These are phyloP conservation scores for Dictyostelium discoideum DNA, from an alignment of 78 protist species.

Conservation along the genomic window DNA sequence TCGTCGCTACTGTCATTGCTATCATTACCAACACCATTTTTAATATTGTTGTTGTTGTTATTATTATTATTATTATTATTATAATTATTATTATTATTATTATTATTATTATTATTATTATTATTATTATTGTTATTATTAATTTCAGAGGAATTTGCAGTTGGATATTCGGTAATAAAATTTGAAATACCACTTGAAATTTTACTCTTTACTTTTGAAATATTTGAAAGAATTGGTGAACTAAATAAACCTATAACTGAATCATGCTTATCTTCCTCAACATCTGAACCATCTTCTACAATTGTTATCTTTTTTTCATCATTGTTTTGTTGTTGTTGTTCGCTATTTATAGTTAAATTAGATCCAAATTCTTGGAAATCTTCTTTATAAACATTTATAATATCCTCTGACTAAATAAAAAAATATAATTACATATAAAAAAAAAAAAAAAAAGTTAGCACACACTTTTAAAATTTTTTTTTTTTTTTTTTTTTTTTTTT, in stretches of 20 bases:
- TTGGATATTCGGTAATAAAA: conserved; percentile 25
- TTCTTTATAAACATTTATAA: conserved; percentile 52
- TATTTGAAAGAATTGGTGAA: background rate
- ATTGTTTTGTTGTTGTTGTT: background rate
- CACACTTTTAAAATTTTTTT: background rate
- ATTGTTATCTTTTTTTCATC: background rate
- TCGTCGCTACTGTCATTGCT: background rate
- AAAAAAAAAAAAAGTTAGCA: background rate
- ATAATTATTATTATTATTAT: background rate
- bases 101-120: background rate
- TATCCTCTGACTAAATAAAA: conserved; percentile 17
- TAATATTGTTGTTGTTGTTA: background rate
- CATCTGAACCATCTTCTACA: background rate
- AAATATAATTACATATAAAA: no score
- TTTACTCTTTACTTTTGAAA: conserved; percentile 7
- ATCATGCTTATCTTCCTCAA: background rate
- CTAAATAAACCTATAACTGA: background rate
- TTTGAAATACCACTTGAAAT: background rate
- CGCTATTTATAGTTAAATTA: no score
- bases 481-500: background rate
- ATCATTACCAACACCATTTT: no score
- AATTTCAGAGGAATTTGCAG: background rate
- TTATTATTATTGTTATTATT: background rate
- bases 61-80: background rate
- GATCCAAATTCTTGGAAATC: conserved; percentile 4